Conservation (phyloP, 2,329 filamentous ascomycete species). For the Aspergillus aculeatus region DNA sequence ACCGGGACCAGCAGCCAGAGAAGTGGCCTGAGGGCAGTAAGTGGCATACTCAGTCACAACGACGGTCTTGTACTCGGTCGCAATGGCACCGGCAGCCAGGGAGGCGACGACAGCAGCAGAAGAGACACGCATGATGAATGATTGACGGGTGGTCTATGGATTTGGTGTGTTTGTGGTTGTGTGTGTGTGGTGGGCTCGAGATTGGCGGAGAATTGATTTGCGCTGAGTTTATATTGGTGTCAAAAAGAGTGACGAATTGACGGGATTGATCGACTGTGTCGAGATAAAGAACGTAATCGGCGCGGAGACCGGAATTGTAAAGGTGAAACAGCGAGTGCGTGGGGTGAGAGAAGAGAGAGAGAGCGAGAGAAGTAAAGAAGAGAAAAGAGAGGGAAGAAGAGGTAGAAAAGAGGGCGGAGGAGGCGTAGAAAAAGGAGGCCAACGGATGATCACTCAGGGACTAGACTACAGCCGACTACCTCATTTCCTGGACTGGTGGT, state of each 20-base stretch:
- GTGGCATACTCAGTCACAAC: constrained; percentile 66
- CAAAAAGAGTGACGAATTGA: constrained; percentile 19
- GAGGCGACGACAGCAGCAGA: constrained; percentile 39
- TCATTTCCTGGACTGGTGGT: no score
- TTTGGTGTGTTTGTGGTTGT: neutral
- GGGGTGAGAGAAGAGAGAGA: constrained; percentile 17
- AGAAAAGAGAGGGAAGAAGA: constrained; percentile 1
- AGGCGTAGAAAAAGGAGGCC: neutral
- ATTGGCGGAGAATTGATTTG: constrained; percentile 21
- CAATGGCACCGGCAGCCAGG: constrained; percentile 41
- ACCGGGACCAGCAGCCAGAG: constrained; percentile 58
- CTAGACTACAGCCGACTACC: neutral
- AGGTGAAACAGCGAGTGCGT: constrained; percentile 48
- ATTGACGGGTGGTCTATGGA: neutral
- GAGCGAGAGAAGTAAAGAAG: constrained; percentile 10
- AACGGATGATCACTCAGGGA: neutral
- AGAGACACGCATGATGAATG: constrained; percentile 53
- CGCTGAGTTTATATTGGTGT: constrained; percentile 3
- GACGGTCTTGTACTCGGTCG: constrained; percentile 55
- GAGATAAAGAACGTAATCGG: constrained; percentile 41
- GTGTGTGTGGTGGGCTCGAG: constrained; percentile 14
- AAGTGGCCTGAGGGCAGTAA: constrained; percentile 68
- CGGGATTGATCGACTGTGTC: constrained; percentile 10
- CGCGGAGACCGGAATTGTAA: constrained; percentile 27
- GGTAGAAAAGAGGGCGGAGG: constrained; percentile 2